Percentiles rank a stretch among this genome's conserved stretches.
Conservation (phyloP, 2,329 filamentous ascomycete genomes). For the Penicillium oxalicum region DNA sequence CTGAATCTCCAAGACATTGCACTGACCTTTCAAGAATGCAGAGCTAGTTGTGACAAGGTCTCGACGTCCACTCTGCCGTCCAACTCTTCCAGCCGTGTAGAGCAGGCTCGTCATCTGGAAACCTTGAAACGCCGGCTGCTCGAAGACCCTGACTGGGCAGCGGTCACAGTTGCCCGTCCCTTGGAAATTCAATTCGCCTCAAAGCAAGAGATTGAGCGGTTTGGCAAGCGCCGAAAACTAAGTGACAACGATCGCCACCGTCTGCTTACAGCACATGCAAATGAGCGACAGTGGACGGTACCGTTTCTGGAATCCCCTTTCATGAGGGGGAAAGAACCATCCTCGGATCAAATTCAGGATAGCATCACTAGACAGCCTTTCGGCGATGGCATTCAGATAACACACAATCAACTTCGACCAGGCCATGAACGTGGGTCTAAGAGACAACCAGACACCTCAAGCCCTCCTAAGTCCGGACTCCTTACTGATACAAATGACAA, state of each 20-base stretch:
- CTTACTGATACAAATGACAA: too few species aligned
- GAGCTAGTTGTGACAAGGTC: not conserved
- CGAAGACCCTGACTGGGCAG: slow-evolving; percentile 34
- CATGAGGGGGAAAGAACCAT: not conserved
- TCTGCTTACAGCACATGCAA: slow-evolving; percentile 9
- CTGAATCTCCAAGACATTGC: not conserved
- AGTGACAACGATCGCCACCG: slow-evolving; percentile 27
- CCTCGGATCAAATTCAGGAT: slow-evolving; percentile 18
- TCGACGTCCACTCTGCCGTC: not conserved
- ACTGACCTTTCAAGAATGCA: slow-evolving; percentile 3
- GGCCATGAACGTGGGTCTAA: not conserved
- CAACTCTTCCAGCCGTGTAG: not conserved
- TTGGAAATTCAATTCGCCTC: slow-evolving; percentile 28
- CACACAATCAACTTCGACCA: not conserved
- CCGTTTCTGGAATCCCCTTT: slow-evolving; percentile 2
- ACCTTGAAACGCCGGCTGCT: slow-evolving; percentile 31
- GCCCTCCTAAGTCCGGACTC: too few species aligned
- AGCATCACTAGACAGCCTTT: slow-evolving; percentile 19
- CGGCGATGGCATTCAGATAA: not conserved
- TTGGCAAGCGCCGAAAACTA: slow-evolving; percentile 33
- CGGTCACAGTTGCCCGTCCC: slow-evolving; percentile 29
- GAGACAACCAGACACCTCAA: too few species aligned
- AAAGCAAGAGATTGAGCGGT: slow-evolving; percentile 25
- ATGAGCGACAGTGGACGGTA: not conserved
- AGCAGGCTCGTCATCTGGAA: slow-evolving; percentile 14